Evolutionary conservation across 352 stramenopile genomes (phyloP), one percentile per base, ranked within the genome.

Genomic region (Phytopythium boreale): DNA sequence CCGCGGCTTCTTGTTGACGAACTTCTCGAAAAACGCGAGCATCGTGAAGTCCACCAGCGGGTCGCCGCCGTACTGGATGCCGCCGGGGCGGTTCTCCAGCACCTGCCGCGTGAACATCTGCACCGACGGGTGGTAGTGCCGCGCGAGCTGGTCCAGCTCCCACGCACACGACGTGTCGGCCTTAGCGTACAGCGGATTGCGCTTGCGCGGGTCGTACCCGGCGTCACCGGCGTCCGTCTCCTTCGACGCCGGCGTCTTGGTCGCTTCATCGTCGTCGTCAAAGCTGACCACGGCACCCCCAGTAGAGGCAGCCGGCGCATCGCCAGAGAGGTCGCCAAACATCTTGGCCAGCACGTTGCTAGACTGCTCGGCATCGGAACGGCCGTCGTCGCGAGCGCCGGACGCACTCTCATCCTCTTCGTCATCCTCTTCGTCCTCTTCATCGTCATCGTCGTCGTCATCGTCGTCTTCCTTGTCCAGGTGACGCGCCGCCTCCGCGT

Each of bases 71-170:
- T 99, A 99, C 46, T 89, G 66, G 69, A 99, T 97, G 12, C 81
- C 70, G 2, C 67, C 72, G 12, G 71, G 66, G 12, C 70, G 71
- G 66, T 76, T 74, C 27, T 74, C 68, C 9, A 96, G 39, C 22
- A 98, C 63, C 43, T 93, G 94, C 39, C 89, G 93, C 0, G 89
- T 82, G 61, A 99, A 98, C 67, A 87, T 82, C 44, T 91, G 77
- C 62, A 99, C 97, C 2, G 97, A 99, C 34, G 98, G 98, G 74
- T 99, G 98, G 71, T 97, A 99, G 77, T 99, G 97, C 66, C 89
- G 75, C 26, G 81, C 67, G 27, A 99, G 71, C 64, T 98, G 72
- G 39, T 89, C 79, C 50, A 98, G 68, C 73, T 99, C 97, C 95
- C 96, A 99, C 15, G 97, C 80, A 47, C 82, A 93, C 59, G 84